These are phyloP conservation scores for Ploettnerulaceae sp. DNA, from an alignment of 2,329 filamentous ascomycete genomes.

Conservation along the genomic window DNA sequence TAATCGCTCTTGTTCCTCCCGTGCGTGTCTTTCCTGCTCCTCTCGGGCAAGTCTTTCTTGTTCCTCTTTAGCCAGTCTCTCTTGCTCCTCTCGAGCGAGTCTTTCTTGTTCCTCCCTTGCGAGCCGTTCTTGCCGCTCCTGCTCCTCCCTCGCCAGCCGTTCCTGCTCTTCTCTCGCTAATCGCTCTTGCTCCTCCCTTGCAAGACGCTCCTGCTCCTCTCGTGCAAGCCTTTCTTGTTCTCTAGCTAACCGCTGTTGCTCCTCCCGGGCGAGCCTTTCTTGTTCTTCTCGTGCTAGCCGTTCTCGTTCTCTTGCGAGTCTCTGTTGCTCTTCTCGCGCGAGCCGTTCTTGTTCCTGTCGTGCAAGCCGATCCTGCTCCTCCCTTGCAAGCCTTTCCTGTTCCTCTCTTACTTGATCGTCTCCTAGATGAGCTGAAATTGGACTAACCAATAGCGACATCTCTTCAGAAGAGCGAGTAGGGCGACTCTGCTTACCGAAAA, in stretches of 20 bases:
- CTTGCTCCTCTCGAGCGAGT: no score
- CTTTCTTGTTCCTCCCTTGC: not conserved
- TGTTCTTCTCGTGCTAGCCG: no score
- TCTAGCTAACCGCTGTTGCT: not conserved
- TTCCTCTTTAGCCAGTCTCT: no score
- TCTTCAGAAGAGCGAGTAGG: constrained; percentile 7
- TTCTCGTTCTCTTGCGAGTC: no score
- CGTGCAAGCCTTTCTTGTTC: not conserved
- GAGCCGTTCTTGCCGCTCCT: not conserved
- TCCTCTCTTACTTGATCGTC: constrained; percentile 12
- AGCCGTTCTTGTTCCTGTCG: no score
- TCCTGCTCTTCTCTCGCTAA: not conserved
- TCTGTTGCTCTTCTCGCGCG: no score
- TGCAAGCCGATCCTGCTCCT: not conserved
- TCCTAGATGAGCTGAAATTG: constrained; percentile 14
- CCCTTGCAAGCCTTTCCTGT: constrained; percentile 3
- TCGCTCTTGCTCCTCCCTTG: not conserved
- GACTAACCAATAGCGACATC: constrained; percentile 11
- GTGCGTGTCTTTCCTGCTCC: no score
- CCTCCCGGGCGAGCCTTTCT: not conserved
- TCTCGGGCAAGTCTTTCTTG: no score
- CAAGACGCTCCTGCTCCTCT: no score
- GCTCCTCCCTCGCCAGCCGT: not conserved
- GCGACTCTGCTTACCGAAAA: not conserved
- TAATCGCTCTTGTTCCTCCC: not conserved